Evolutionary conservation across 495 filamentous ascomycete genomes (phyloP).

Genomic region (Penicillium waksmanii): DNA sequence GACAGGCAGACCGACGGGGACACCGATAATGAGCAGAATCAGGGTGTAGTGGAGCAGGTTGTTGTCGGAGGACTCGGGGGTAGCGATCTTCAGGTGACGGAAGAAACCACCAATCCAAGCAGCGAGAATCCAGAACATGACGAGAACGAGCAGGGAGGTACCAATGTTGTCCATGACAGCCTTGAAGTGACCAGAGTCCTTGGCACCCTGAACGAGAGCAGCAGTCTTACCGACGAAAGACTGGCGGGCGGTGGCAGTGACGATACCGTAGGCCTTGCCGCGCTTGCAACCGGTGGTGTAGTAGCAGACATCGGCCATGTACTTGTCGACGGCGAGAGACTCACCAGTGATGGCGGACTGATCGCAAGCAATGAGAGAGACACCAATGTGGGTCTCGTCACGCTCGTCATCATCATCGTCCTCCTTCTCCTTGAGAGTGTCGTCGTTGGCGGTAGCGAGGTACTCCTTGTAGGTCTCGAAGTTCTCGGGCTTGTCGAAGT

Average conservation of each 20-base stretch:
- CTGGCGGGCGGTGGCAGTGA: constrained; percentile 62
- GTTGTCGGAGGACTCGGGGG: constrained; percentile 54
- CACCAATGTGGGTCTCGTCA: constrained; percentile 62
- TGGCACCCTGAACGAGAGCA: constrained; percentile 68
- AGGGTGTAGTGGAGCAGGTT: constrained; percentile 68
- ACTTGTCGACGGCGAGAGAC: constrained; percentile 78
- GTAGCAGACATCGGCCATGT: constrained; percentile 71
- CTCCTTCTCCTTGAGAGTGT: constrained; percentile 66
- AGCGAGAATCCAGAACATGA: constrained; percentile 72
- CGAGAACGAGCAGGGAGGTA: constrained; percentile 71
- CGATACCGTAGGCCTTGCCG: constrained; percentile 72
- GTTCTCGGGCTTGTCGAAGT: constrained; percentile 70
- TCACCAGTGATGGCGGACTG: constrained; percentile 81
- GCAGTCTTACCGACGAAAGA: constrained; percentile 78
- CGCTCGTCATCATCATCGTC: constrained; percentile 61
- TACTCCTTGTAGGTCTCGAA: constrained; percentile 74
- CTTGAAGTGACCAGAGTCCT: constrained; percentile 78
- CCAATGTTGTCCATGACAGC: constrained; percentile 82
- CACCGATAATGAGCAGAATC: constrained; percentile 73
- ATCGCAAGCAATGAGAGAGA: constrained; percentile 67
- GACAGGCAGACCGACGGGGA: constrained; percentile 75
- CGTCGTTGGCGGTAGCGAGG: constrained; percentile 58
- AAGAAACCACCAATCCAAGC: constrained; percentile 80
- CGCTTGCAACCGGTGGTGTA: constrained; percentile 82
- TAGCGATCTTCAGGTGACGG: constrained; percentile 69